These are phyloP conservation scores for Flaveria robusta DNA, from an alignment of 129 eudicot genomes.

Conservation along the genomic window DNA sequence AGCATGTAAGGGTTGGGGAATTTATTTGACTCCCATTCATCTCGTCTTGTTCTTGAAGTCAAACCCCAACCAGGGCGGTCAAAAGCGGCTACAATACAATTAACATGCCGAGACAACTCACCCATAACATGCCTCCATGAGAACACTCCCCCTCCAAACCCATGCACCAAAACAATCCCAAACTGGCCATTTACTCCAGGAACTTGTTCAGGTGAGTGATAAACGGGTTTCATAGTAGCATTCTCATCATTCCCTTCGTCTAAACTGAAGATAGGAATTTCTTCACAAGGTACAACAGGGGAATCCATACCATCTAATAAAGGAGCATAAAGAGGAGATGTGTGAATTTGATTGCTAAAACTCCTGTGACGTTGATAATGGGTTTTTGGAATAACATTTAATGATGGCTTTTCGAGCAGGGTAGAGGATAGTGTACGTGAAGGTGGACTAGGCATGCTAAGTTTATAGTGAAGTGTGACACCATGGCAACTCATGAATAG, in stretches of 20 bases:
- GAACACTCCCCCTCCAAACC: slow-evolving; percentile 97
- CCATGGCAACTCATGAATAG: slow-evolving; percentile 68
- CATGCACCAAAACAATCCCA: slow-evolving; percentile 88
- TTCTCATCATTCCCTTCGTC: slow-evolving; percentile 51
- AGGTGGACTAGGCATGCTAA: slow-evolving; percentile 72
- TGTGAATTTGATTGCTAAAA: slow-evolving; percentile 58
- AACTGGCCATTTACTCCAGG: slow-evolving; percentile 55
- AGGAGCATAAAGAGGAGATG: slow-evolving; percentile 72
- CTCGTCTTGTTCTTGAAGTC: slow-evolving; percentile 74
- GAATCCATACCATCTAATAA: slow-evolving; percentile 57
- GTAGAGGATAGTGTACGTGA: slow-evolving; percentile 78
- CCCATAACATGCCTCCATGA: slow-evolving; percentile 98
- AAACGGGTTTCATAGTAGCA: slow-evolving; percentile 35
- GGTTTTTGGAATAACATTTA: slow-evolving; percentile 44
- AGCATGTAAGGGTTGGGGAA: slow-evolving; percentile 89
- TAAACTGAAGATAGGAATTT: slow-evolving; percentile 63
- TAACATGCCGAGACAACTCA: slow-evolving; percentile 63
- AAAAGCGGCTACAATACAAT: slow-evolving; percentile 83
- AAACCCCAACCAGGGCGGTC: slow-evolving; percentile 99
- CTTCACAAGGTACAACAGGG: slow-evolving; percentile 54
- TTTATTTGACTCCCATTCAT: slow-evolving; percentile 85
- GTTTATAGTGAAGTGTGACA: slow-evolving; percentile 83
- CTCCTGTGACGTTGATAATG: slow-evolving; percentile 71
- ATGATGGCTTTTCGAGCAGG: slow-evolving; percentile 47
- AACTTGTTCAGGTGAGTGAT: slow-evolving; percentile 43